Base-by-base conservation (phyloP, 2,329 filamentous ascomycete genomes). In the Penicillium sp. region DNA sequence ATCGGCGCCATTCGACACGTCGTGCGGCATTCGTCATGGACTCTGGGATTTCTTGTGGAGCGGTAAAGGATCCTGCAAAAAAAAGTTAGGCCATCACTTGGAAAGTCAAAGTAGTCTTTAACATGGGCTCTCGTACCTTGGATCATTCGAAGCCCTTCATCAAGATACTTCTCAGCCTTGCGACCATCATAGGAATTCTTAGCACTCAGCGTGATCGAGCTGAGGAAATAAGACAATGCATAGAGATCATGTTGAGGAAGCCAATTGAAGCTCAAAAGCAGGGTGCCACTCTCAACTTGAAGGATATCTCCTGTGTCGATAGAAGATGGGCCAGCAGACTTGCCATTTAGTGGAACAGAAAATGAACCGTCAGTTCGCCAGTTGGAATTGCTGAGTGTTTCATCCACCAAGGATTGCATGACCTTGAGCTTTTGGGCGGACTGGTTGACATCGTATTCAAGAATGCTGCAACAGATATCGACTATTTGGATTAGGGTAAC, bases 1-100 rank as follows among this genome's bases (percentile, higher is more conserved):
- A 81, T 55, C 78, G 81, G 50, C 88, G 84, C 88, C 88, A 92
- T 59, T 84, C 80, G 10, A 83, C 80, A 47, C 87, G 80, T 60
- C 80, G 75, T 27, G 86, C 81, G 11, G 85, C 85, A 48, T 82
- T 81, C 39, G 82, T 80, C 16, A 90, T 75, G 0, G 85, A 83
- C 50, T 85, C 78, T 0, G 81, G 75, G 11, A 76, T 70, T 47
- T 75, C 74, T 50, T 79, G 72, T 1, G 76, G 73, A 4, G 66
- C 61, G 58, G 69, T 72, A 57, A 77, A 76, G 45, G 65, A 73
- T 31, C 68, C 73, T 75, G 37, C 54, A 51, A 31, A 47, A 56
- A 11, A 14, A 29, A 50, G 53, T 69, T 59, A 65, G 54, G 50
- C 16, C 13, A n/a, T 37, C 13, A 9, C 11, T 10, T 13, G 9